Evolutionary conservation across 1,284 basidiomycete genomes (phyloP).

Genomic region (Tremellales sp.): DNA sequence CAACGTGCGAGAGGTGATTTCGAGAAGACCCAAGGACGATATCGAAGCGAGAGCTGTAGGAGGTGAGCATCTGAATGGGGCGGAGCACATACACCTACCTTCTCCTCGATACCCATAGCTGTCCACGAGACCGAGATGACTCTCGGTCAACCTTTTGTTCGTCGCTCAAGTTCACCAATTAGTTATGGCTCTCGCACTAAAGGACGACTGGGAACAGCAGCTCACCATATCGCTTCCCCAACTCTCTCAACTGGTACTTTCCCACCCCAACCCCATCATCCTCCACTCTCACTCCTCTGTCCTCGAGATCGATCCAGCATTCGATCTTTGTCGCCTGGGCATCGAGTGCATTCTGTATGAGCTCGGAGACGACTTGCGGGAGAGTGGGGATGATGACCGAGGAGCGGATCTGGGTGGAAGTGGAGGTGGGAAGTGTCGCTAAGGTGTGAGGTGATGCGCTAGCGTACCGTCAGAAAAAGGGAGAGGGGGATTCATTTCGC

Average conservation of each 20-base stretch:
- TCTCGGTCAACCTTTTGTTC: constrained; percentile 17
- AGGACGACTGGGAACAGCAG: no score
- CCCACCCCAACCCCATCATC: constrained; percentile 77
- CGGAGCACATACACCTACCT: constrained; percentile 55
- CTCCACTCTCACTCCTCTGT: constrained; percentile 74
- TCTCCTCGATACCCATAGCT: constrained; percentile 87
- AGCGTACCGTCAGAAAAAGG: no score
- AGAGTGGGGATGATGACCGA: constrained; percentile 76
- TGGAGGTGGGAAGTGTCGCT: constrained; percentile 30
- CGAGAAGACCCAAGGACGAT: constrained; percentile 59
- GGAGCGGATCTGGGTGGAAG: constrained; percentile 58
- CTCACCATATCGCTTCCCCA: constrained; percentile 68
- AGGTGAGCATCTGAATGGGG: constrained; percentile 1
- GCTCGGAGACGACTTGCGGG: constrained; percentile 70
- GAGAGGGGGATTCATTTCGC: not conserved
- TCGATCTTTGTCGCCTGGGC: constrained; percentile 45
- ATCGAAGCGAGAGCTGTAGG: constrained; percentile 71
- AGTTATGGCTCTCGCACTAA: not conserved
- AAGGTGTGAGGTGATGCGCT: no score
- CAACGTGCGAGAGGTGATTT: constrained; percentile 64
- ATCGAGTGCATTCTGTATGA: constrained; percentile 73
- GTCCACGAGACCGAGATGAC: constrained; percentile 22
- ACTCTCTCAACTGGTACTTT: constrained; percentile 55
- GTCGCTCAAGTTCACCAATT: constrained; percentile 11
- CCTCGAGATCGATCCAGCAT: constrained; percentile 47